A percentile compares a stretch with the other conserved stretches of the same genome.
Evolutionary conservation across 2,329 filamentous ascomycete genomes (phyloP).

Genomic region (Sporothrix inflata): DNA sequence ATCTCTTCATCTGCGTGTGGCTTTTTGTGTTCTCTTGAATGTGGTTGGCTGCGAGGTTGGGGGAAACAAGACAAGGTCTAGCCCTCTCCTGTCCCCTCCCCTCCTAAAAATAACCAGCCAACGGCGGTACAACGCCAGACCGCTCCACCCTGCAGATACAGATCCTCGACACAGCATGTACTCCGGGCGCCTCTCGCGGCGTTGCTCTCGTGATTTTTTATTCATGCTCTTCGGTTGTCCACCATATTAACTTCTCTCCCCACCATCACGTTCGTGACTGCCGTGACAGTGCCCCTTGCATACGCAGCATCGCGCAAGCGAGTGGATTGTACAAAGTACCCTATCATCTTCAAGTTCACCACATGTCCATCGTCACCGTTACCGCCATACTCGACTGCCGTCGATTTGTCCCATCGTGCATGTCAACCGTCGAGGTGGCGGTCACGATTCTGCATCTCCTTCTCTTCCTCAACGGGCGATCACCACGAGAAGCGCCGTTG

Average conservation of each 20-base stretch:
- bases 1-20: background rate
- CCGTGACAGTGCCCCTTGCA: constrained; percentile 22
- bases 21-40: background rate
- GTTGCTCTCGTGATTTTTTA: background rate
- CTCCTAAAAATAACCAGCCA: constrained; percentile 17
- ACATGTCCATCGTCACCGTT: no score
- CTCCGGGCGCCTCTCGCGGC: constrained; percentile 3
- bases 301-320: constrained; percentile 12
- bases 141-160: background rate
- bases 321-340: background rate
- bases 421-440: background rate
- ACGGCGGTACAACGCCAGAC: background rate
- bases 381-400: background rate
- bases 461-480: background rate
- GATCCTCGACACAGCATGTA: no score
- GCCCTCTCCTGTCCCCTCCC: background rate
- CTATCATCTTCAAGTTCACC: no score
- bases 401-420: background rate
- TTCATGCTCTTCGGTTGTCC: background rate
- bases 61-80: background rate
- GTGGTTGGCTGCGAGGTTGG: constrained; percentile 1
- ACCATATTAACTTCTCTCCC: background rate
- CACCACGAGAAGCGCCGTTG: background rate
- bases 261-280: background rate
- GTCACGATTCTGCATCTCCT: background rate